Percentiles rank a stretch among this genome's conserved stretches.
Evolutionary conservation across 2,329 filamentous ascomycete genomes (phyloP).

Genomic region (Botrytis elliptica): DNA sequence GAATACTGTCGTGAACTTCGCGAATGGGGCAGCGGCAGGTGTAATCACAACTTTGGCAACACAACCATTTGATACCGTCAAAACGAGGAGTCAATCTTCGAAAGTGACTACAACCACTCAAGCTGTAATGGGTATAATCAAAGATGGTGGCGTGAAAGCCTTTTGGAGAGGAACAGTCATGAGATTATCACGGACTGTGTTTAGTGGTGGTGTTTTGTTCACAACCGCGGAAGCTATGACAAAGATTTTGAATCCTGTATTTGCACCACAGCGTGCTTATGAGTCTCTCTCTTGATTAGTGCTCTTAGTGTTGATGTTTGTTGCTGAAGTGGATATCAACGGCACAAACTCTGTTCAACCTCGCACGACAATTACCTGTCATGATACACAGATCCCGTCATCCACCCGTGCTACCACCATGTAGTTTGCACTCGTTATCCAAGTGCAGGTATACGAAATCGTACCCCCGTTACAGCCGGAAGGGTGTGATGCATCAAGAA

Average conservation of each 20-base stretch:
- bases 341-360: not conserved
- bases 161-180: slow-evolving; percentile 70
- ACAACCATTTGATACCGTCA: slow-evolving; percentile 63
- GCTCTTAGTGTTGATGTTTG: not conserved
- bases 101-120: slow-evolving; percentile 56
- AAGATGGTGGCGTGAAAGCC: slow-evolving; percentile 56
- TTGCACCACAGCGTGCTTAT: not conserved
- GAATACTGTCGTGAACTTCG: slow-evolving; percentile 56
- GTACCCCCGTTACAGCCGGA: not conserved
- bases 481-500: not conserved
- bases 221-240: slow-evolving; percentile 28
- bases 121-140: slow-evolving; percentile 53
- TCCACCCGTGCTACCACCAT: not conserved
- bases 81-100: slow-evolving; percentile 61
- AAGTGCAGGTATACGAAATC: not conserved
- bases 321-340: not conserved
- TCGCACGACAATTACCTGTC: not conserved
- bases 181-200: slow-evolving; percentile 61
- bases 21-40: slow-evolving; percentile 60
- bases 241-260: slow-evolving; percentile 26
- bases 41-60: slow-evolving; percentile 58
- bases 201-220: slow-evolving; percentile 54
- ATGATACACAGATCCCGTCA: slow-evolving; percentile 12
- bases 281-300: not conserved
- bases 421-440: not conserved